Evolutionary conservation across 768 basidiomycete genomes (phyloP).

Genomic region (Vararia minispora): DNA sequence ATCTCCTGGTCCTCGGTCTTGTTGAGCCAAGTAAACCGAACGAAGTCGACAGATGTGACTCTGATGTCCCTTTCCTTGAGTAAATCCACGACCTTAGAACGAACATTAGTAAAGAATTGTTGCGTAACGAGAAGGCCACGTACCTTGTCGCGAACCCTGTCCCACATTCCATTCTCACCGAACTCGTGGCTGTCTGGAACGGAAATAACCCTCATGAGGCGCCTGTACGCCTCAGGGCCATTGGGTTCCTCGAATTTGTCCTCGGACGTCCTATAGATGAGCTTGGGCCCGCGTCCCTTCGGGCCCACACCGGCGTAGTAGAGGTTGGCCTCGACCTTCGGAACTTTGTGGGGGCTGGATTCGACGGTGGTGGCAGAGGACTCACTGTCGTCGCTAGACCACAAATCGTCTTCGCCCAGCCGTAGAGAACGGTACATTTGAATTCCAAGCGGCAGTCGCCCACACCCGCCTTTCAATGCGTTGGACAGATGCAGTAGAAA

Average conservation of each 20-base stretch:
- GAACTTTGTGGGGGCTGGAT: slow-evolving; percentile 6
- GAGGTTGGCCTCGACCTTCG: slow-evolving; percentile 15
- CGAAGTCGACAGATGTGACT: slow-evolving; percentile 5
- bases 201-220: slow-evolving; percentile 14
- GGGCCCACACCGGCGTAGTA: slow-evolving; percentile 15
- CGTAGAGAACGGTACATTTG: too few species aligned
- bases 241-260: slow-evolving; percentile 12
- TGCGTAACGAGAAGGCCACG: slow-evolving; percentile 16
- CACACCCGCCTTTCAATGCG: too few species aligned
- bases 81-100: slow-evolving; percentile 5
- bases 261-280: slow-evolving; percentile 14
- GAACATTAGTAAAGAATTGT: slow-evolving; percentile 5
- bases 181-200: slow-evolving; percentile 15
- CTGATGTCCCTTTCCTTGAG: slow-evolving; percentile 2
- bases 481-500: too few species aligned
- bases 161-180: slow-evolving; percentile 14
- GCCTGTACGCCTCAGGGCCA: slow-evolving; percentile 13
- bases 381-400: slow-evolving; percentile 1
- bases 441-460: too few species aligned
- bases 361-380: slow-evolving; percentile 3
- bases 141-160: slow-evolving; percentile 13
- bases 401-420: too few species aligned
- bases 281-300: slow-evolving; percentile 13
- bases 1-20: slow-evolving; percentile 7
- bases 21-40: slow-evolving; percentile 7